These are phyloP conservation scores for Mycosarcoma mackinlayi DNA, from an alignment of 1,284 basidiomycete species.

Conservation along the genomic window DNA sequence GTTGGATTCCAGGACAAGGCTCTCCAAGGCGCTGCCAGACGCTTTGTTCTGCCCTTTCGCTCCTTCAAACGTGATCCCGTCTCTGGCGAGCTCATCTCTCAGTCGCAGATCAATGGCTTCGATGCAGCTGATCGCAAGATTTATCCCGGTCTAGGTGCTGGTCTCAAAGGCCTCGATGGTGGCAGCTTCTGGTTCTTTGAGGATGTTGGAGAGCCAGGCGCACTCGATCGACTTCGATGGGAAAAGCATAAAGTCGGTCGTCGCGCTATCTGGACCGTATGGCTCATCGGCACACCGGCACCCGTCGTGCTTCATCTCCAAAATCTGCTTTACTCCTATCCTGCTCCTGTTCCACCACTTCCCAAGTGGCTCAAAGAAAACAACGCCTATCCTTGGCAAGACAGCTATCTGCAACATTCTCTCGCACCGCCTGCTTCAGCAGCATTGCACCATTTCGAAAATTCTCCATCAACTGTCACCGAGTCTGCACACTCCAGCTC, in stretches of 20 bases:
- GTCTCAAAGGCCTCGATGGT: conserved; percentile 42
- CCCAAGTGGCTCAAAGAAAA: conserved; percentile 35
- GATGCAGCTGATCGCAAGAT: conserved; percentile 33
- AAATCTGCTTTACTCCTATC: conserved; percentile 36
- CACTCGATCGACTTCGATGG: conserved; percentile 37
- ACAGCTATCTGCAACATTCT: conserved; percentile 19
- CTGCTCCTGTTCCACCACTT: conserved; percentile 16
- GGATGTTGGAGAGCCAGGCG: conserved; percentile 48
- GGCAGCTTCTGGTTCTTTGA: conserved; percentile 58
- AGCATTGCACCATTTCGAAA: not conserved
- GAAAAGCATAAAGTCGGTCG: conserved; percentile 30
- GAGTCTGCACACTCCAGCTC: not conserved
- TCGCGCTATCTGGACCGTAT: conserved; percentile 54
- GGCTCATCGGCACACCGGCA: conserved; percentile 48
- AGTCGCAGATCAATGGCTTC: conserved; percentile 25
- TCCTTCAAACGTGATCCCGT: conserved; percentile 33
- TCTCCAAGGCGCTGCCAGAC: conserved; percentile 29
- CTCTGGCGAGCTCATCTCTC: conserved; percentile 16
- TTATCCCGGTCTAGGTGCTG: conserved; percentile 47
- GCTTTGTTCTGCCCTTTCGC: conserved; percentile 49
- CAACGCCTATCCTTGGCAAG: conserved; percentile 40
- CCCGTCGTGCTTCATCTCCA: conserved; percentile 35
- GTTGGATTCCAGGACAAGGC: conserved; percentile 26
- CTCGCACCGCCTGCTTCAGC: not conserved
- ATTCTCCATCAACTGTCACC: not conserved